Evolutionary conservation across 495 filamentous ascomycete genomes (phyloP).

Genomic region (Penicillium mononematosum): DNA sequence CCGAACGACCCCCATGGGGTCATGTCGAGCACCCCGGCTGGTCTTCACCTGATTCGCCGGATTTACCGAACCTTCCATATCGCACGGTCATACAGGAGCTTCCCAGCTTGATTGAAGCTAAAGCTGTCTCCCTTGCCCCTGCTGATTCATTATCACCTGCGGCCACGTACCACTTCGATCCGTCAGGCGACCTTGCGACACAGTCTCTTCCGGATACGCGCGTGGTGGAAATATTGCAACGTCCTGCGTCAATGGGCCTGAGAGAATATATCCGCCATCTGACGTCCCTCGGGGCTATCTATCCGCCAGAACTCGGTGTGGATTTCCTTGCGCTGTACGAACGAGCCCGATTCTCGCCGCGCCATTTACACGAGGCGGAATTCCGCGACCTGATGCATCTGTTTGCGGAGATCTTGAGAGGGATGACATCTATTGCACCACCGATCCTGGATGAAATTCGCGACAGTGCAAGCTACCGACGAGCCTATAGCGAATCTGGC

Average conservation of each 20-base stretch:
- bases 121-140: conserved; percentile 80
- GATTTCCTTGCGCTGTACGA: conserved; percentile 79
- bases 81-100: conserved; percentile 79
- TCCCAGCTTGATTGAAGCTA: conserved; percentile 89
- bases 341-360: conserved; percentile 71
- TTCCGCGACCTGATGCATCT: conserved; percentile 83
- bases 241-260: conserved; percentile 71
- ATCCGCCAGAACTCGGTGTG: conserved; percentile 51
- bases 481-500: conserved; percentile 37
- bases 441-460: conserved; percentile 45
- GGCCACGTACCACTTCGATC: conserved; percentile 30
- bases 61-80: conserved; percentile 79
- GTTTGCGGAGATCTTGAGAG: conserved; percentile 78
- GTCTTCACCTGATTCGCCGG: conserved; percentile 71
- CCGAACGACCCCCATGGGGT: conserved; percentile 66
- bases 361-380: conserved; percentile 58
- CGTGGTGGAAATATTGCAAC: conserved; percentile 67
- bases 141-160: conserved; percentile 47
- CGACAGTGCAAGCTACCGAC: conserved; percentile 30
- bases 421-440: conserved; percentile 65
- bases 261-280: conserved; percentile 76
- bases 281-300: conserved; percentile 62
- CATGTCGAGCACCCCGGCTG: conserved; percentile 82
- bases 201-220: conserved; percentile 53
- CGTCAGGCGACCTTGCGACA: conserved; percentile 23